Evolutionary conservation across 2,329 filamentous ascomycete genomes (phyloP).

Genomic region (Exophiala sideris): DNA sequence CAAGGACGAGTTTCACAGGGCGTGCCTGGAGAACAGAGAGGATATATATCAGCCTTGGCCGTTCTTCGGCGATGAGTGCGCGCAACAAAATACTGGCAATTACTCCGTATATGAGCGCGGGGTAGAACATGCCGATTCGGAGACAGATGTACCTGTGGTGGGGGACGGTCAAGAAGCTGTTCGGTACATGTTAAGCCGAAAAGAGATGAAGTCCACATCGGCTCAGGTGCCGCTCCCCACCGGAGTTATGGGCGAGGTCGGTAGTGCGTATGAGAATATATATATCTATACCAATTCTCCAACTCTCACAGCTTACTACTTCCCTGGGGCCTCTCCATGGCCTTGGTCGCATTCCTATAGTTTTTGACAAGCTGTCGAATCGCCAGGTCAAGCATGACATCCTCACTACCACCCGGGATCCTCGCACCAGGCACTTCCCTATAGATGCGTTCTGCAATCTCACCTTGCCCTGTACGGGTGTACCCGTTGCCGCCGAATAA

Average conservation of each 20-base stretch:
- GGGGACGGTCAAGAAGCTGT: neutral
- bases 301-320: slow-evolving; percentile 23
- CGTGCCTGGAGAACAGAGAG: too few relatives aligned
- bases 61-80: too few relatives aligned
- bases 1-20: too few relatives aligned
- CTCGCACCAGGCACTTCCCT: slow-evolving; percentile 60
- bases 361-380: slow-evolving; percentile 69
- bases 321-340: slow-evolving; percentile 20
- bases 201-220: neutral
- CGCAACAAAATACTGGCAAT: too few relatives aligned
- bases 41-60: too few relatives aligned
- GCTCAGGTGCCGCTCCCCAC: too few relatives aligned
- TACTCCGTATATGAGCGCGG: too few relatives aligned
- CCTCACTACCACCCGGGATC: slow-evolving; percentile 67
- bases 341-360: slow-evolving; percentile 38
- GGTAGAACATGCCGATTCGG: too few relatives aligned
- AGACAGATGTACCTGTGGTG: too few relatives aligned
- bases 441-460: slow-evolving; percentile 63
- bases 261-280: neutral
- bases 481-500: slow-evolving; percentile 74
- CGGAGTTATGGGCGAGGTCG: neutral
- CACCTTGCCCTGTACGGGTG: slow-evolving; percentile 66
- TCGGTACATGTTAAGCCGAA: neutral
- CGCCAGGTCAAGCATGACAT: slow-evolving; percentile 67
- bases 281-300: neutral